phyloP scores from a whole-genome alignment of 345 rosid genomes.

The Brassica juncea region DNA sequence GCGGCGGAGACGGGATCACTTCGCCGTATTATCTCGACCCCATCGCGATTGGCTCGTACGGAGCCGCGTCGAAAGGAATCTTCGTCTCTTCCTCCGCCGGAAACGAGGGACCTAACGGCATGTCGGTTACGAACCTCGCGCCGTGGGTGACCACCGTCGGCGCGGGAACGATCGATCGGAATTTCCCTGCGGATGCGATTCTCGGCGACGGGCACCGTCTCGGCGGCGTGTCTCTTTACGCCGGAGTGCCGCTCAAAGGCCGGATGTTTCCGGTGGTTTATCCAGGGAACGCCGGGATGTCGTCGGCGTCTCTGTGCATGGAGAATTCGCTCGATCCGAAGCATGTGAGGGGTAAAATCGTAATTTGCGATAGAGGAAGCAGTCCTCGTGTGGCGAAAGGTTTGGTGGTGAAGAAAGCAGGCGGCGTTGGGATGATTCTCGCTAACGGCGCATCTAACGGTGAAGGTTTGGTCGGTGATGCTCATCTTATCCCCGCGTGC shows the following conservation, averaged over 20 bases:
- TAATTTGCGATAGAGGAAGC: constrained; percentile 3
- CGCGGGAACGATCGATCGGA: not conserved
- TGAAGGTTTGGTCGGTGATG: not conserved
- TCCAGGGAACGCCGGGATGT: constrained; percentile 22
- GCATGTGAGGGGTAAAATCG: not conserved
- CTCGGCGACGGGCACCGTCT: not conserved
- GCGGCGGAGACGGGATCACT: constrained; percentile 1
- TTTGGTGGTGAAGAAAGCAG: not conserved
- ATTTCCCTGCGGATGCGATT: not conserved
- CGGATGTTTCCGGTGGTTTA: not conserved
- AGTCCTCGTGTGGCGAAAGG: not conserved
- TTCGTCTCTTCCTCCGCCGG: constrained; percentile 32
- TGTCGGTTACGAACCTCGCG: constrained; percentile 5
- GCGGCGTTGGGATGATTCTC: not conserved
- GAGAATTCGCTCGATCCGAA: constrained; percentile 1
- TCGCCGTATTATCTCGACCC: constrained; percentile 1
- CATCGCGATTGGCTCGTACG: not conserved
- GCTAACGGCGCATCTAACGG: constrained; percentile 1
- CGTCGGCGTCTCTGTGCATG: not conserved
- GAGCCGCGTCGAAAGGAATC: constrained; percentile 28
- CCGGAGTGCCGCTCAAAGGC: not conserved
- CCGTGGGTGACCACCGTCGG: constrained; percentile 37
- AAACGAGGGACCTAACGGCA: not conserved
- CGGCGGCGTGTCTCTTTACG: not conserved
- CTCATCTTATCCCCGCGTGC: not conserved